Base-by-base conservation (phyloP, 2,329 filamentous ascomycete genomes). In the Trichoderma guizhouense region DNA sequence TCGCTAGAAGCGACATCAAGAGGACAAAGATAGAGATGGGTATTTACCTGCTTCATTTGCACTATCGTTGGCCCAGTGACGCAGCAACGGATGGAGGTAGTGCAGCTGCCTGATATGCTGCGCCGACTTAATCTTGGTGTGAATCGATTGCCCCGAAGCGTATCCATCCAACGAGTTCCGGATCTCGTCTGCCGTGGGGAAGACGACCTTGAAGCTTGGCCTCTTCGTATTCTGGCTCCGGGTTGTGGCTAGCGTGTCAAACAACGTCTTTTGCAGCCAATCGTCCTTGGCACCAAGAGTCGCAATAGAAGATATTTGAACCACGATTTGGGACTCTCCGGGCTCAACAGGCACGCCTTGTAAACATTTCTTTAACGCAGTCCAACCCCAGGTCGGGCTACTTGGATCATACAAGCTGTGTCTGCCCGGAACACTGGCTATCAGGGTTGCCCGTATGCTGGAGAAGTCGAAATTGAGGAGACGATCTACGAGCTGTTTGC, bases 241-340 rank as follows among this genome's bases (percentile, higher is more conserved):
- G 26, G 79, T 84, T 34, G 74, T 75, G 1, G 80, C 78, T 3
- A 90, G 76, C 0, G 86, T 78, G 12, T 81, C 81, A 76, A 92
- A 92, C 18, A 93, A 82, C 0, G 88, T 90, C 28, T 89, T 85
- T 64, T 86, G 87, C 0, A 97, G 83, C 94, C 94, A 97, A 67
- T 86, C 88, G 66, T 93, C 88, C 9, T 86, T 91, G 30, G 85
- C 83, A 0, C 92, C 93, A 0, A 97, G 84, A 0, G 93, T 94
- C 2, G 94, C 94, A 62, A 97, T 92, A 0, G 93, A 97, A 0
- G 94, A 97, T 53, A 95, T 83, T 80, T 96, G 89, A 5, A 87
- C 80, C 1, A 89, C 86, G 32, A 93, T 82, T 30, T 88, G 84
- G 1, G 85, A 78, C 30, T 79, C 71, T 8, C 80, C 81, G 36